Base-by-base conservation (phyloP, 2,329 filamentous ascomycete genomes). In the Calycina herbarum region DNA sequence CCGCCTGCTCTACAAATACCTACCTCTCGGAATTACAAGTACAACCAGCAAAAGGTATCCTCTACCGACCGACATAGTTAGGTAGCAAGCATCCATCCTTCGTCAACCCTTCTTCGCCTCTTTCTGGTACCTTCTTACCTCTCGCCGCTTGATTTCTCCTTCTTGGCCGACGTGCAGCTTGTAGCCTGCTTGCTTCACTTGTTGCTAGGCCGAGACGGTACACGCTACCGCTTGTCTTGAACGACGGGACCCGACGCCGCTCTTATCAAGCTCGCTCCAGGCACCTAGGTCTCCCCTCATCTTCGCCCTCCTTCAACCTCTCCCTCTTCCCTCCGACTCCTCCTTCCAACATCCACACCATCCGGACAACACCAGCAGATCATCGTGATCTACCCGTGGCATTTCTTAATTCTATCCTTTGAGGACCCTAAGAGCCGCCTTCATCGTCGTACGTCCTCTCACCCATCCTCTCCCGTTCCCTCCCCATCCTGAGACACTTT, bases 301-400 rank as follows among this genome's bases (percentile, higher is more conserved):
- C 68, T 38, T 65, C 59, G 42, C 51, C 64, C 59, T n/a, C 63
- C 66, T 62, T 57, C 57, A 48, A 57, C 64, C 66, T 67, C 61
- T 8, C 57, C 58, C 62, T 68, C 42, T 65, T 62, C 57, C 35
- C 63, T 51, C 59, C 66, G 62, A 64, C 59, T 48, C 63, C 67
- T 62, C 62, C 61, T 31, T 63, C 69, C 66, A 63, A 57, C 67
- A 58, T 63, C 62, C 67, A 63, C 70, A 64, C 69, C 59, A 60
- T 67, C 57, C 63, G 61, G 57, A 27, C 51, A 62, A 20, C n/a
- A 15, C 42, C 48, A 56, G 45, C 38, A 38, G 54, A 45, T 48
- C 56, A 59, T 63, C 61, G 24, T 59, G 38, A 35, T 45, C 61
- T 33, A 24, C 35, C 54, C 38, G 33, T 42, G 51, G 54, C 33